Evolutionary conservation across 208 protist genomes (phyloP).

Genomic region (Porcisia hertigi): DNA sequence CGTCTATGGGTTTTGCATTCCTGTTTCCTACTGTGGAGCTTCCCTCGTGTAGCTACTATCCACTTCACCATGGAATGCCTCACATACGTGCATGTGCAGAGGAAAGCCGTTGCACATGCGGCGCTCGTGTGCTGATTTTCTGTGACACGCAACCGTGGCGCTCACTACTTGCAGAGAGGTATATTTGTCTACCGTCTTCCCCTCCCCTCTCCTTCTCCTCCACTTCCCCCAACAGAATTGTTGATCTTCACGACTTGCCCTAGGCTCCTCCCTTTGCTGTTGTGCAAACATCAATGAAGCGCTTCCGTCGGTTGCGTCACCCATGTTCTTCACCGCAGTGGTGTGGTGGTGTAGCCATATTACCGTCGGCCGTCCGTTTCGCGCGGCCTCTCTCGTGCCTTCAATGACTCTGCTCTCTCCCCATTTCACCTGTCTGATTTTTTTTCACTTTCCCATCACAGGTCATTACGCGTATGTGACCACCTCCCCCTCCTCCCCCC

Average conservation of each 20-base stretch:
- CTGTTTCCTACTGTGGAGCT: too few species aligned
- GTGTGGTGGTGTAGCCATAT: background rate
- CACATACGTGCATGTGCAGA: background rate
- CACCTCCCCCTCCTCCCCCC: background rate
- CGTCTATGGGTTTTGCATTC: too few species aligned
- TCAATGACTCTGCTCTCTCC: background rate
- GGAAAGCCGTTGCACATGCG: background rate
- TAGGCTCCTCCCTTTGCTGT: background rate
- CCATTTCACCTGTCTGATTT: background rate
- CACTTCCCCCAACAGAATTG: background rate
- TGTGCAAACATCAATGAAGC: background rate
- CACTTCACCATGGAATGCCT: background rate
- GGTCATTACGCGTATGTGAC: background rate
- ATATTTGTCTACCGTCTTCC: background rate
- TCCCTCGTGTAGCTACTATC: background rate
- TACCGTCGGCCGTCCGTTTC: background rate
- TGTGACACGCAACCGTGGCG: background rate
- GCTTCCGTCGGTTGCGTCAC: background rate
- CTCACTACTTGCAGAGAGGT: background rate
- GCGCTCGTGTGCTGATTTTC: background rate
- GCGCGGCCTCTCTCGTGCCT: background rate
- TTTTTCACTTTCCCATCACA: background rate
- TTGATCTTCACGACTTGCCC: background rate
- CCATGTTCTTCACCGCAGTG: background rate
- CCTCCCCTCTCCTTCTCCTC: too few species aligned